phyloP scores from a whole-genome alignment of 768 basidiomycete genomes.

The Arthromyces matolae region DNA sequence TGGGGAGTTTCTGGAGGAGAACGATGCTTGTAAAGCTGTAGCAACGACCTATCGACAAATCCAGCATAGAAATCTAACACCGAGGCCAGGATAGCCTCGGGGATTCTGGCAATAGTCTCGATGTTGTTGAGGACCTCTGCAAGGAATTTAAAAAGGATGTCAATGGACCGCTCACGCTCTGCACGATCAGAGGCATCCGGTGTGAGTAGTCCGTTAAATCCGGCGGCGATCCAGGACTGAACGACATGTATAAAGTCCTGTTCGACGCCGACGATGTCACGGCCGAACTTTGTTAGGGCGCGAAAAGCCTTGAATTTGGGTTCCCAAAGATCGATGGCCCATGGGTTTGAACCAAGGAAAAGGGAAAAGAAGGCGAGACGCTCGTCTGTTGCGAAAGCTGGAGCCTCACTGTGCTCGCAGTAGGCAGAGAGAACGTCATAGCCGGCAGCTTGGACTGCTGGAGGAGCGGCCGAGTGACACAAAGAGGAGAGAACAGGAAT shows the following conservation, averaged over 20 bases:
- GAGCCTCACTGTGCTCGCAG: conserved; percentile 55
- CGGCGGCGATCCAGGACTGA: conserved; percentile 52
- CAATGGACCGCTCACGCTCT: conserved; percentile 64
- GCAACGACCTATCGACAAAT: conserved; percentile 53
- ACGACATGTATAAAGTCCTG: conserved; percentile 49
- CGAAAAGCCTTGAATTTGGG: conserved; percentile 63
- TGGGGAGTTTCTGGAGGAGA: conserved; percentile 21
- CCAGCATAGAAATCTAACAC: conserved; percentile 58
- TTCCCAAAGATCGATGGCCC: conserved; percentile 72
- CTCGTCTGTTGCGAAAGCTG: conserved; percentile 49
- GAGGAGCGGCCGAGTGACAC: conserved; percentile 51
- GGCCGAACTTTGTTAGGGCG: conserved; percentile 58
- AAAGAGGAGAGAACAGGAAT: conserved; percentile 59
- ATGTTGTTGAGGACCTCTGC: conserved; percentile 44
- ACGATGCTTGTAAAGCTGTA: conserved; percentile 30
- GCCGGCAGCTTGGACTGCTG: conserved; percentile 60
- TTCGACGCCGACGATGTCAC: conserved; percentile 65
- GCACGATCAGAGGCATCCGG: conserved; percentile 32
- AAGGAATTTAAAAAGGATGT: conserved; percentile 57
- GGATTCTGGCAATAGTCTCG: conserved; percentile 56
- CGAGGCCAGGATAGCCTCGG: conserved; percentile 53
- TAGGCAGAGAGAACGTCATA: conserved; percentile 71
- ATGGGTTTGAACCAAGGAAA: conserved; percentile 47
- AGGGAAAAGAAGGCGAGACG: conserved; percentile 61
- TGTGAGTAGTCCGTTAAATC: conserved; percentile 1